Percentiles rank a stretch among this genome's conserved stretches.
Evolutionary conservation across 2,329 filamentous ascomycete species (phyloP).

Genomic region (Colletotrichum phormii): DNA sequence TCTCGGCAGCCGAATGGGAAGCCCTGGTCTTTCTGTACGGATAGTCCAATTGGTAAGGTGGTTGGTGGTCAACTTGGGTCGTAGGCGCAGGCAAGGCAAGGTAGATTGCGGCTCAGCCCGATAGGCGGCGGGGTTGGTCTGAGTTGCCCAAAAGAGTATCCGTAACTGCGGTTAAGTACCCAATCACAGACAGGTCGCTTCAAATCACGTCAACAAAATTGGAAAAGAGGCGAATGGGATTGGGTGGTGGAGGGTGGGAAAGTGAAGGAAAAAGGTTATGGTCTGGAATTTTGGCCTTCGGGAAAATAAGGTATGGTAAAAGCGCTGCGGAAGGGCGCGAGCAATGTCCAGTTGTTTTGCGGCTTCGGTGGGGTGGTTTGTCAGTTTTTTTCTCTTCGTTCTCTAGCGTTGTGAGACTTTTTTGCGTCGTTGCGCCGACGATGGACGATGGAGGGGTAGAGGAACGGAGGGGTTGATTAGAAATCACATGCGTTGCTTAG

Average conservation of each 20-base stretch:
- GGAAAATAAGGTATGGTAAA: slow-evolving; percentile 21
- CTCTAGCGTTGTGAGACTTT: not conserved
- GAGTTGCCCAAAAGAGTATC: not conserved
- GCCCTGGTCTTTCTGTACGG: not conserved
- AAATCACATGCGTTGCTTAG: slow-evolving; percentile 35
- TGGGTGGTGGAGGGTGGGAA: not conserved
- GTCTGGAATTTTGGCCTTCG: not conserved
- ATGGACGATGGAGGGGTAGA: slow-evolving; percentile 30
- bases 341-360: slow-evolving; percentile 1
- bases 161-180: not conserved
- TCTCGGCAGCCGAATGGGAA: slow-evolving; percentile 22
- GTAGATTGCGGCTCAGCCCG: slow-evolving; percentile 32
- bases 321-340: slow-evolving; percentile 1
- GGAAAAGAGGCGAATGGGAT: slow-evolving; percentile 6
- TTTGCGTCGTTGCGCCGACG: not conserved
- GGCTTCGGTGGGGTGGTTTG: not conserved
- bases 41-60: slow-evolving; percentile 3
- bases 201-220: slow-evolving; percentile 22
- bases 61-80: not conserved
- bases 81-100: not conserved
- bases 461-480: slow-evolving; percentile 32
- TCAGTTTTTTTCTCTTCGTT: slow-evolving; percentile 9
- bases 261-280: not conserved
- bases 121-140: slow-evolving; percentile 8
- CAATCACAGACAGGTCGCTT: slow-evolving; percentile 5